A percentile compares a stretch with the other conserved stretches of the same genome.
These are phyloP conservation scores for Aphanomyces stellatus DNA, from an alignment of 352 stramenopile species.

Conservation along the genomic window DNA sequence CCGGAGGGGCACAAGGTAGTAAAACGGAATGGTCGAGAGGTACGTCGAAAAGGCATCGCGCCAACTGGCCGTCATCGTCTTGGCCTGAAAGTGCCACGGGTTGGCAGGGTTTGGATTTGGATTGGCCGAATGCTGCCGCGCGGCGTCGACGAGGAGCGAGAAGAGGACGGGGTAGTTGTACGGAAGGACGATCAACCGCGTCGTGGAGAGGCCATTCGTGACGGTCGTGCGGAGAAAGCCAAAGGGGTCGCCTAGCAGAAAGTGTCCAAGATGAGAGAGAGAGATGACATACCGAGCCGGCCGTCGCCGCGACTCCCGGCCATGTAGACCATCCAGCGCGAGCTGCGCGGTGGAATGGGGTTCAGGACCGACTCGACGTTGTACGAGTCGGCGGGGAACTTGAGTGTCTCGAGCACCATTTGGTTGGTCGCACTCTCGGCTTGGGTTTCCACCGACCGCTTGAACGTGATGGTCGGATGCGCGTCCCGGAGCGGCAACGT, in stretches of 20 bases:
- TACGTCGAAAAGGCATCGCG: slow-evolving; percentile 76
- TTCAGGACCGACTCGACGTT: slow-evolving; percentile 47
- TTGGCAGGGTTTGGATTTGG: slow-evolving; percentile 60
- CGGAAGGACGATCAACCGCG: slow-evolving; percentile 74
- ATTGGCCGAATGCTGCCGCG: slow-evolving; percentile 65
- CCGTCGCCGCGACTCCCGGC: slow-evolving; percentile 73
- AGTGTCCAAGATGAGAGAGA: background rate
- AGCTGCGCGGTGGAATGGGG: slow-evolving; percentile 50
- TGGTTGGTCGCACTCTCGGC: slow-evolving; percentile 79
- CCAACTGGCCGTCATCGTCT: slow-evolving; percentile 81
- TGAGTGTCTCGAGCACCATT: slow-evolving; percentile 83
- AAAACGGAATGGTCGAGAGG: slow-evolving; percentile 56
- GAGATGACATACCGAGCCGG: slow-evolving; percentile 37
- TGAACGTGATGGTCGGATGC: slow-evolving; percentile 64
- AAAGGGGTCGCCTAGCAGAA: slow-evolving; percentile 51
- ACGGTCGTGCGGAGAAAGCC: slow-evolving; percentile 51
- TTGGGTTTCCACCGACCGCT: slow-evolving; percentile 56
- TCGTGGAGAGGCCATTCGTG: slow-evolving; percentile 23
- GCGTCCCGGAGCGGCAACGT: slow-evolving; percentile 65
- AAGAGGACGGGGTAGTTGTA: slow-evolving; percentile 85
- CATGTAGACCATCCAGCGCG: slow-evolving; percentile 79
- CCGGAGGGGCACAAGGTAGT: slow-evolving; percentile 76
- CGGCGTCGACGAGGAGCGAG: slow-evolving; percentile 68
- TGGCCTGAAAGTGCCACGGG: slow-evolving; percentile 80
- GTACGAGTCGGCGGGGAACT: slow-evolving; percentile 78